Percentiles rank a stretch among this genome's conserved stretches.
phyloP scores from a whole-genome alignment of 192 early-diverging fungal species.

The Ambispora gerdemannii region DNA sequence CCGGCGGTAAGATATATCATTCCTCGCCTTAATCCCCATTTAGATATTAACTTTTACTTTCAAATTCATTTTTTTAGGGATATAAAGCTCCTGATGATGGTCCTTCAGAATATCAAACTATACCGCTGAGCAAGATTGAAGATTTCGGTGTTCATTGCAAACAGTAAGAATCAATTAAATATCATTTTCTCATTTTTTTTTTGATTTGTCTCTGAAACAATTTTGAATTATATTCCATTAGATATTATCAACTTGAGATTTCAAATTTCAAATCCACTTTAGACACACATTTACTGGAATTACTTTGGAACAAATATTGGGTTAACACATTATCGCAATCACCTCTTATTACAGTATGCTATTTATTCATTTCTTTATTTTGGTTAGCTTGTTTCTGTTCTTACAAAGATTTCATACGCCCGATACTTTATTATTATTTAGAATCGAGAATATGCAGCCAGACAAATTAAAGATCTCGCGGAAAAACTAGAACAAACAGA shows the following conservation, averaged over 20 bases:
- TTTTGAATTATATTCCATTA: constrained; percentile 23
- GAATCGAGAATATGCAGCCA: constrained; percentile 77
- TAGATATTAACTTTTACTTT: not conserved
- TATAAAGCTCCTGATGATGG: constrained; percentile 77
- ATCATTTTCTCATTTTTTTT: not conserved
- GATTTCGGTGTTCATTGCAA: constrained; percentile 96
- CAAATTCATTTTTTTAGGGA: constrained; percentile 43
- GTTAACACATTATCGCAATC: constrained; percentile 93
- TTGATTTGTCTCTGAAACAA: not conserved
- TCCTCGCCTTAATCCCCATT: not conserved
- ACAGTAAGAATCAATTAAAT: constrained; percentile 40
- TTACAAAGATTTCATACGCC: not conserved
- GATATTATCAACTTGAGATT: constrained; percentile 88
- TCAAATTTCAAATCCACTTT: constrained; percentile 90
- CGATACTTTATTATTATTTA: constrained; percentile 33
- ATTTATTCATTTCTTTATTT: not conserved
- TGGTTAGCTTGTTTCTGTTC: not conserved
- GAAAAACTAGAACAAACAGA: constrained; percentile 82
- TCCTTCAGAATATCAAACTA: constrained; percentile 82
- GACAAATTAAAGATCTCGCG: constrained; percentile 79
- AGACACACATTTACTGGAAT: constrained; percentile 82
- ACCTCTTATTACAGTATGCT: constrained; percentile 76
- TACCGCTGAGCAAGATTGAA: constrained; percentile 94
- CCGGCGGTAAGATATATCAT: constrained; percentile 59
- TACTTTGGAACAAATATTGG: constrained; percentile 99